A percentile compares a stretch with the other conserved stretches of the same genome.
Evolutionary conservation across 805 yeast species (phyloP).

Genomic region (Wickerhamomyces strasburgensis): DNA sequence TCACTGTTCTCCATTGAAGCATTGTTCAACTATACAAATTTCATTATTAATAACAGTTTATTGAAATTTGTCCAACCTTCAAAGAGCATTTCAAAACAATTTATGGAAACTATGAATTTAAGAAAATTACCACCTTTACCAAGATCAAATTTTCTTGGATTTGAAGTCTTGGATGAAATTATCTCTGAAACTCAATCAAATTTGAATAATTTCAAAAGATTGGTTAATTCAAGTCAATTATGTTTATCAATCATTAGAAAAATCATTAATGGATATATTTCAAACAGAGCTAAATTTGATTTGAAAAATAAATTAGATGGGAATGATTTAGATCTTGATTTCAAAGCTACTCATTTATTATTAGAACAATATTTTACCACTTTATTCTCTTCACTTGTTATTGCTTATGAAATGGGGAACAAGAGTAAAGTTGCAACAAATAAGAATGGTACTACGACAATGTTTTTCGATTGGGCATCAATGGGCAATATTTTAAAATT

Average conservation of each 20-base stretch:
- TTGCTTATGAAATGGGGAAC: conserved; percentile 13
- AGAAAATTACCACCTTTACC: conserved; percentile 24
- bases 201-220: conserved; percentile 12
- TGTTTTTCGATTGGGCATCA: conserved; percentile 15
- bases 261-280: conserved; percentile 5
- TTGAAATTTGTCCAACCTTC: conserved; percentile 14
- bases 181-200: conserved; percentile 10
- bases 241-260: conserved; percentile 8
- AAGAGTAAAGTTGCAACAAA: conserved; percentile 13
- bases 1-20: conserved; percentile 18
- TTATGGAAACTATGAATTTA: conserved; percentile 11
- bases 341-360: conserved; percentile 7
- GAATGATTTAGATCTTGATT: conserved; percentile 9
- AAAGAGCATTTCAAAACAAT: conserved; percentile 6
- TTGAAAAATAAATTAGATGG: conserved; percentile 5
- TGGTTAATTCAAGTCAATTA: conserved; percentile 12
- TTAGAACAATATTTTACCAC: conserved; percentile 15
- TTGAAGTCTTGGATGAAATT: conserved; percentile 2
- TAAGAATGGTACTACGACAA: conserved; percentile 5
- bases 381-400: conserved; percentile 9
- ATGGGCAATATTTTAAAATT: conserved; percentile 19
- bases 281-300: conserved; percentile 3
- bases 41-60: conserved; percentile 14
- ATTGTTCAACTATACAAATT: conserved; percentile 12
- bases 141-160: conserved; percentile 19